phyloP scores from a whole-genome alignment of 257 asterid genomes.

The Nyctanthes arbortristis region DNA sequence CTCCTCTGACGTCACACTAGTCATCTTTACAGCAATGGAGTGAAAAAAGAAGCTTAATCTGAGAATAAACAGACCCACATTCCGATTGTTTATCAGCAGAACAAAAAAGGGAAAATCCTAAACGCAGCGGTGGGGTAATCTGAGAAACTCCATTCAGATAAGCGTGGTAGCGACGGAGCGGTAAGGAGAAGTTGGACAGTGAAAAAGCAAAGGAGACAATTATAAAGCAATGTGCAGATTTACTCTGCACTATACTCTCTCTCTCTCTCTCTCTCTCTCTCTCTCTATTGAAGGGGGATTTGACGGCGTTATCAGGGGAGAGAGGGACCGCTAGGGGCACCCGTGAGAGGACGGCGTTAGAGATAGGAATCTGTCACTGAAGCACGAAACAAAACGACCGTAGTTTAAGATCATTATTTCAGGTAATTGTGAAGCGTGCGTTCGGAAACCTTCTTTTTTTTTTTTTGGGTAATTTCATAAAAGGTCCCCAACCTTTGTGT shows the following conservation, averaged over 20 bases:
- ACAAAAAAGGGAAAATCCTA: slow-evolving; percentile 16
- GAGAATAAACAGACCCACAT: slow-evolving; percentile 30
- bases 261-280: slow-evolving; percentile 28
- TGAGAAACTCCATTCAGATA: slow-evolving; percentile 23
- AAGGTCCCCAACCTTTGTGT: too few relatives aligned
- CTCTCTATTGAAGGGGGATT: slow-evolving; percentile 19
- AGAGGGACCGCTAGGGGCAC: slow-evolving; percentile 3
- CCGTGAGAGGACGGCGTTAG: slow-evolving; percentile 30
- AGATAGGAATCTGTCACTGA: slow-evolving; percentile 4
- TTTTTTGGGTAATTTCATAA: too few relatives aligned
- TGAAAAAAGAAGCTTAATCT: slow-evolving; percentile 1
- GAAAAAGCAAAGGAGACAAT: slow-evolving; percentile 31
- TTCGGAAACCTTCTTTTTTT: too few relatives aligned
- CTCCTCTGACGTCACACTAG: slow-evolving; percentile 81
- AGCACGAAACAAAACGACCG: slow-evolving; percentile 24
- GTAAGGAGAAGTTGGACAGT: slow-evolving; percentile 32
- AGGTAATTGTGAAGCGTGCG: too few relatives aligned
- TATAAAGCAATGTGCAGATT: slow-evolving; percentile 40
- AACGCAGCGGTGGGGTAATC: slow-evolving; percentile 35
- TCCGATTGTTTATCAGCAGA: neutral
- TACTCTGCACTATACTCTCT: slow-evolving; percentile 20
- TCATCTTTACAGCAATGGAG: slow-evolving; percentile 35
- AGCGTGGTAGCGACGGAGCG: slow-evolving; percentile 29
- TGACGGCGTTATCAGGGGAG: slow-evolving; percentile 41
- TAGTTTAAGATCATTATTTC: too few relatives aligned